Base-by-base conservation (phyloP, 768 basidiomycete species). In the Crucibulum laeve region DNA sequence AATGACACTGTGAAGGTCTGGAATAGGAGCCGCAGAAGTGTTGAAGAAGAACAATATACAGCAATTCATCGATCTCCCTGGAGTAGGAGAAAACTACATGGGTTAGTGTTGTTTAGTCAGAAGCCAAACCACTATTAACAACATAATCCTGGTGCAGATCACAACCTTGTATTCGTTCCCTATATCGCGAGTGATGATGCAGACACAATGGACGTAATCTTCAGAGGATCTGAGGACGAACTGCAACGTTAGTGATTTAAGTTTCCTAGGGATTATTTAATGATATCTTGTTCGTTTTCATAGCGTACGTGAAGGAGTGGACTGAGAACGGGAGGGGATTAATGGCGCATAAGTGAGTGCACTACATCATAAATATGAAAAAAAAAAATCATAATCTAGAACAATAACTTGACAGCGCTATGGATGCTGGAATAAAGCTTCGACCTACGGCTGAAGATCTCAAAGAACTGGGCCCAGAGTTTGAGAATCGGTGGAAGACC, bases 71-170 rank as follows among this genome's bases (percentile, higher is more conserved):
- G 79, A 87, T 42, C 73, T 90, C 11, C 84, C 86, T 1, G 84
- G 83, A 14, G 88, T 93, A 0, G 88, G 89, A 7, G 82, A 84
- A 55, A 77, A 87, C 49, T 79, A 76, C 41, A 69, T 73, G 50
- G 80, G 79, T 75, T 7, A 17, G 5, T 40, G 7, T 22, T 14
- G 7, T 32, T 26, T 19, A 28, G 7, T 15, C 22, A 30, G 17
- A 6, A 19, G 6, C 21, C 5, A n/a, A n/a, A n/a, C n/a, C n/a
- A n/a, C n/a, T n/a, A n/a, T n/a, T n/a, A n/a, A n/a, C n/a, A n/a
- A n/a, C n/a, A n/a, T n/a, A n/a, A n/a, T n/a, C n/a, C 15, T 21
- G 28, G 14, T 32, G 23, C 26, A 67, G 68, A 69, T 46, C 68
- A 69, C 43, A 59, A 58, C 11, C 51, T 56, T 2, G 39, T 57